Base-by-base conservation (phyloP, 805 yeast species). In the Yamadazyma philogaea region DNA sequence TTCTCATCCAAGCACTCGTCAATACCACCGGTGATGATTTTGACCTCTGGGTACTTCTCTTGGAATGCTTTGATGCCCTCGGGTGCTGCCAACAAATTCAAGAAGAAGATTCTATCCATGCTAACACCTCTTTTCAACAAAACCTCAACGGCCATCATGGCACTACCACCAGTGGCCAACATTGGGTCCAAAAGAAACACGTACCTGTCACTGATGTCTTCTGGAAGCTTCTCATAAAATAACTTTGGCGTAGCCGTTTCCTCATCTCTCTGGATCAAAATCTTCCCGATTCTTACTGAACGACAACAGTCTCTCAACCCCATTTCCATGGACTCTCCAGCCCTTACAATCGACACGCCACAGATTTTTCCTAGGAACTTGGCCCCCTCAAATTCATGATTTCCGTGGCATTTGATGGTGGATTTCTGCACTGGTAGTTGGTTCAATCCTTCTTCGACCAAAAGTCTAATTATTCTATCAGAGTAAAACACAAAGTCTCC, bases 311-410 rank as follows among this genome's bases (percentile, higher is more conserved):
- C 98, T 63, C 99, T 81, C 50, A 93, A 73, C 26, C 98, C 99
- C 74, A 88, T 95, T 66, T 93, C 99, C 99, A 93, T 93, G 34
- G 95, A 84, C 66, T 93, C 99, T 52, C 99, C 99, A 4, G 99
- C 99, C 61, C 99, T 78, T 56, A 93, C 95, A 60, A 93, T 93
- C 14, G 96, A 88, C 28, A 93, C 99, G 51, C 99, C 99, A 63
- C 98, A 91, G 47, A 93, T 93, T 65, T 87, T 89, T 34, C 99
- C 98, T 56, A 79, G 68, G 63, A 91, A 91, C 46, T 75, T 72
- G 44, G 84, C 83, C 11, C 99, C 99, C 3, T 78, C 74, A 61
- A 78, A 88, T 30, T 67, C 65, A 49, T 79, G 75, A 40, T 82
- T 84, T 10, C 93, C 81, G 35, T 95, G 91, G 27, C 98, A 90